Base-by-base conservation (phyloP, 2,329 filamentous ascomycete species). In the Blastomyces parvus region DNA sequence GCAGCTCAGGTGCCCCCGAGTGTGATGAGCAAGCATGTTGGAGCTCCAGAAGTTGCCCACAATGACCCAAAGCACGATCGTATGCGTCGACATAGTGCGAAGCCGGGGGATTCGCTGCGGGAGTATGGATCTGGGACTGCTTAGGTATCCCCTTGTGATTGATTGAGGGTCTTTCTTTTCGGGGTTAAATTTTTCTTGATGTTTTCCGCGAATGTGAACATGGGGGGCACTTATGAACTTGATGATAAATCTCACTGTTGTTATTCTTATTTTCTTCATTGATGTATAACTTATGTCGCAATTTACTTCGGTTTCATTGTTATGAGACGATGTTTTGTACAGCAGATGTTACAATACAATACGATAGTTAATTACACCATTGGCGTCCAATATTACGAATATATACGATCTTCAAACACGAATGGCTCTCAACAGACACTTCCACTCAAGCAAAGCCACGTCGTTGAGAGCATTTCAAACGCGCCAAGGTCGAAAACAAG, bases 1-100 rank as follows among this genome's bases (percentile, higher is more conserved):
- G 83, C 83, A 1, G 75, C 83, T 0, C 82, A 85, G 69, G 83
- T 84, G 0, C 82, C 83, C 1, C 83, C 83, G 5, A 85, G 83
- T 1, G 78, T 82, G 0, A 56, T 86, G 64, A 74, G 75, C 59
- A 73, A 79, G 68, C 76, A 80, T 56, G 65, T 83, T 46, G 82
- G 82, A 1, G 75, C 73, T 1, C 80, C 82, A 0, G 61, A 69
- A 0, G 70, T 82, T n/a, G 73, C 75, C 56, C 82, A 84, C 61
- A 77, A 72, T 1, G 78, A 83, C 48, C 66, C 69, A 4, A 44
- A 61, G 0, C 79, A 84, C 61, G 75, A 79, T 14, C 80, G 78
- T 1, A 74, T 74, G 38, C 74, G 78, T 46, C 74, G 83, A 42
- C 79, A 85, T 68, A 80, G 79, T n/a, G 17, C 17, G n/a, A 63